Evolutionary conservation across 2,329 filamentous ascomycete genomes (phyloP), one percentile per base, ranked within the genome.

Genomic region (Fusarium albidum): DNA sequence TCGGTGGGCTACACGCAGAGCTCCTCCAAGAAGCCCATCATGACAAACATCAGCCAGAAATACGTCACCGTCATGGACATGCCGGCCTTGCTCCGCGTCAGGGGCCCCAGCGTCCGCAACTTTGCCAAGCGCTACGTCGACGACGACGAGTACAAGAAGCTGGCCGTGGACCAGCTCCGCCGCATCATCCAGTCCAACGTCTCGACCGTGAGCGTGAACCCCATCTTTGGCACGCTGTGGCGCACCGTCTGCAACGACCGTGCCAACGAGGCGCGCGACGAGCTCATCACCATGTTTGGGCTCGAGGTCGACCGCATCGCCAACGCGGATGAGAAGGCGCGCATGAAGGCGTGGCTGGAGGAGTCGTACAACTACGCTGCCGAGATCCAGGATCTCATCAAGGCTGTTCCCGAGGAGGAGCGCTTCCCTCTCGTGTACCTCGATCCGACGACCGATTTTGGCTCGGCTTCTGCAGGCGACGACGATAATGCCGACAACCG

Each of bases 211-310:
- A 69, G 79, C 0, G 62, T 80, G 9, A 82, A 82, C 49, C 77
- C 79, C 1, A 72, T 82, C 1, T 82, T 82, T 42, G 79, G 79
- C 5, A 71, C 68, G 7, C 71, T 82, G 3, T 82, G 80, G 79
- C 71, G 79, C 7, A 70, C 75, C 0, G 72, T 82, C 5, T 82
- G 78, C 66, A 79, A 73, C 38, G 79, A 82, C 59, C 71, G 77
- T 4, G 54, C 59, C 2, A 76, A 77, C 53, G 63, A 72, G 1
- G 69, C 67, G 3, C 74, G 79, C 4, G 72, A 79, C 34, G 67
- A 61, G 3, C 69, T 82, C 1, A 70, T 80, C 13, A 54, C 71
- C n/a, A 62, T 70, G 0, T 82, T 82, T 46, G 71, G 77, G 2
- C 49, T 62, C 1, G 56, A 71, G n/a, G 71, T 80, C 2, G 71